A percentile compares a stretch with the other conserved stretches of the same genome.
Conservation (phyloP, 1,284 basidiomycete genomes). For the Ceratobasidium sp. region DNA sequence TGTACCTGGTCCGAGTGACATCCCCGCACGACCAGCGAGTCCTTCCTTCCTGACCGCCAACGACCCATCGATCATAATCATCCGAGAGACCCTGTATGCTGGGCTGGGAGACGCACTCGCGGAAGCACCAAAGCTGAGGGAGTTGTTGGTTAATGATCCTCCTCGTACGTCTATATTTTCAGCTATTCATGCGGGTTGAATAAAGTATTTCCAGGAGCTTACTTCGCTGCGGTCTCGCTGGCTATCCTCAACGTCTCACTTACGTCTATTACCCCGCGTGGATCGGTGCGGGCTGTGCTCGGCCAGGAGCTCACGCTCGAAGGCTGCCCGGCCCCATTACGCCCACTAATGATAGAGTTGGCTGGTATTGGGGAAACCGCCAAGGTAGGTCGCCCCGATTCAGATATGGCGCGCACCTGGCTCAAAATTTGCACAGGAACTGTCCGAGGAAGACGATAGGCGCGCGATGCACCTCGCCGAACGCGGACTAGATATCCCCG, state of each 20-base stretch:
- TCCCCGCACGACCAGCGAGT: slow-evolving; percentile 53
- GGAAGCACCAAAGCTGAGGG: slow-evolving; percentile 62
- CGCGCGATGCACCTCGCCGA: slow-evolving; percentile 63
- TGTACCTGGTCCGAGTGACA: slow-evolving; percentile 30
- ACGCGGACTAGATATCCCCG: slow-evolving; percentile 56
- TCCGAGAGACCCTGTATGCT: slow-evolving; percentile 84
- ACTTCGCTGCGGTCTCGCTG: slow-evolving; percentile 77
- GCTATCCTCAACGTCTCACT: slow-evolving; percentile 75
- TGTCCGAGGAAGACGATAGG: slow-evolving; percentile 68
- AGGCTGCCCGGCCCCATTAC: slow-evolving; percentile 68
- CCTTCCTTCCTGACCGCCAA: slow-evolving; percentile 56
- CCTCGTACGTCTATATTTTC: slow-evolving; percentile 55
- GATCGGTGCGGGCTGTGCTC: slow-evolving; percentile 67
- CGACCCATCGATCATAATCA: slow-evolving; percentile 73
- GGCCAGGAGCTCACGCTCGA: slow-evolving; percentile 63
- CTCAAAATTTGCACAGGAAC: slow-evolving; percentile 50
- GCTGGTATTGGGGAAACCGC: slow-evolving; percentile 65
- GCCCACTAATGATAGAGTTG: slow-evolving; percentile 75
- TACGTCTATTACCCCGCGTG: slow-evolving; percentile 61
- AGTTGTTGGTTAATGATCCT: slow-evolving; percentile 68
- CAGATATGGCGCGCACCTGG: neutral
- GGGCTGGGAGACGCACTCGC: slow-evolving; percentile 75
- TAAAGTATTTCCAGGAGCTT: slow-evolving; percentile 59
- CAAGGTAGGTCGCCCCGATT: slow-evolving; percentile 47
- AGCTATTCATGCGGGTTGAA: neutral